Percentiles rank a stretch among this genome's conserved stretches.
Evolutionary conservation across 805 yeast genomes (phyloP).

Genomic region (Yueomyces sp.): DNA sequence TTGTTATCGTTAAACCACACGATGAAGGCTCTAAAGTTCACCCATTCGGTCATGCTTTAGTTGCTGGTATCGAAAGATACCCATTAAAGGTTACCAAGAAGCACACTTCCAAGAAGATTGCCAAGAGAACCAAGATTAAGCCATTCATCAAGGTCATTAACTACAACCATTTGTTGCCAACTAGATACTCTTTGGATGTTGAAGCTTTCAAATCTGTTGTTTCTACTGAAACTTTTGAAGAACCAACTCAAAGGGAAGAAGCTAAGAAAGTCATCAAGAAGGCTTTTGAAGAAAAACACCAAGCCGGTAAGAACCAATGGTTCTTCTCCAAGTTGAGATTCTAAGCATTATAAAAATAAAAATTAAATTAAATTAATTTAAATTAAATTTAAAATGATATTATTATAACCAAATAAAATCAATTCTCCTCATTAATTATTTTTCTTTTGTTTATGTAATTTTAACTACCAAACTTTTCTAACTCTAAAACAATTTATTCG

Average conservation of each 20-base stretch:
- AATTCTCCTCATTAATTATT: neutral
- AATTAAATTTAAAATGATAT: too few relatives aligned
- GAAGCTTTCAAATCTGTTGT: slow-evolving; percentile 87
- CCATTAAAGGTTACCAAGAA: slow-evolving; percentile 94
- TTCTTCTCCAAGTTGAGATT: slow-evolving; percentile 96
- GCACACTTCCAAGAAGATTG: slow-evolving; percentile 91
- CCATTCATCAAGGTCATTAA: slow-evolving; percentile 97
- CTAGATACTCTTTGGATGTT: slow-evolving; percentile 96
- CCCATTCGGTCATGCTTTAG: slow-evolving; percentile 98
- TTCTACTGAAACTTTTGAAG: slow-evolving; percentile 86
- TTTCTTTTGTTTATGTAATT: neutral
- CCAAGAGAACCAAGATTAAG: slow-evolving; percentile 96
- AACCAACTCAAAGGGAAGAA: slow-evolving; percentile 97
- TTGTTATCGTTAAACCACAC: slow-evolving; percentile 94
- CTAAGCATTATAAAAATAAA: slow-evolving; percentile 28
- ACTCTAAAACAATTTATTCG: neutral
- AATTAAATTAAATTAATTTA: neutral
- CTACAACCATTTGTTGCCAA: slow-evolving; percentile 99
- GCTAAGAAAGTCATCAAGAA: slow-evolving; percentile 98
- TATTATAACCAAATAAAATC: too few relatives aligned
- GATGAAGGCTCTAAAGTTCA: slow-evolving; percentile 98
- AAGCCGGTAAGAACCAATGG: slow-evolving; percentile 99
- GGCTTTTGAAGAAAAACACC: slow-evolving; percentile 99
- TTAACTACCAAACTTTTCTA: neutral
- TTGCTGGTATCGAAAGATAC: slow-evolving; percentile 98